Evolutionary conservation across 2,329 filamentous ascomycete species (phyloP).

Genomic region (Huntiella decipiens): DNA sequence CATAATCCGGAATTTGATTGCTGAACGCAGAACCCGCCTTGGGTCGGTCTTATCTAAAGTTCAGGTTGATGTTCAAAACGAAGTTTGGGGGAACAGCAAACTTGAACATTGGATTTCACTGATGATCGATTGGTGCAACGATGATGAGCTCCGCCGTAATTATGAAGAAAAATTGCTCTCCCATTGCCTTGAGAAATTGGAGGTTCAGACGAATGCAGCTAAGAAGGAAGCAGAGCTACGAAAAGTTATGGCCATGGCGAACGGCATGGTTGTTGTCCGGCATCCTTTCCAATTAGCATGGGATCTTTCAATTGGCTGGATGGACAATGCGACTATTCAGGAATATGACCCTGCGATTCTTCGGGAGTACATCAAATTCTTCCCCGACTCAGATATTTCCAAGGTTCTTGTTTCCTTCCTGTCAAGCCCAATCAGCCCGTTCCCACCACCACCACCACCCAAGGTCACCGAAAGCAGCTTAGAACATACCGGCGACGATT

Average conservation of each 20-base stretch:
- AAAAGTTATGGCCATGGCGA: slow-evolving; percentile 57
- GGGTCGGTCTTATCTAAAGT: slow-evolving; percentile 72
- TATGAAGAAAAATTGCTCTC: slow-evolving; percentile 84
- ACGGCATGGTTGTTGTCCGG: slow-evolving; percentile 91
- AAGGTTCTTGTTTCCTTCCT: slow-evolving; percentile 71
- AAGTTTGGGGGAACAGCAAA: slow-evolving; percentile 57
- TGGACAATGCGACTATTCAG: slow-evolving; percentile 54
- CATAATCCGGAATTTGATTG: slow-evolving; percentile 75
- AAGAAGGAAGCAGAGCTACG: slow-evolving; percentile 32
- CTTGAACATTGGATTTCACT: slow-evolving; percentile 66
- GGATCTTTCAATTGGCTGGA: slow-evolving; percentile 81
- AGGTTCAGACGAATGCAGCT: slow-evolving; percentile 41
- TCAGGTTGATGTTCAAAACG: slow-evolving; percentile 68
- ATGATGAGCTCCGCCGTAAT: slow-evolving; percentile 64
- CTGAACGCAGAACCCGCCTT: slow-evolving; percentile 68
- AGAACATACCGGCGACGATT: slow-evolving; percentile 23
- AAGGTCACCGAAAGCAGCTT: not conserved
- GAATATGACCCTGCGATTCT: slow-evolving; percentile 65
- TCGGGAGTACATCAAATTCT: slow-evolving; percentile 62
- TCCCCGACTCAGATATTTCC: slow-evolving; percentile 64
- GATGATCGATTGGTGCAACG: slow-evolving; percentile 74
- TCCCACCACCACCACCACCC: slow-evolving; percentile 28
- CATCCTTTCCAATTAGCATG: slow-evolving; percentile 80
- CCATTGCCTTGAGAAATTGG: slow-evolving; percentile 59
- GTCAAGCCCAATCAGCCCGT: slow-evolving; percentile 68